These are phyloP conservation scores for Striga hermonthica DNA, from an alignment of 305 asterid genomes.

Conservation along the genomic window DNA sequence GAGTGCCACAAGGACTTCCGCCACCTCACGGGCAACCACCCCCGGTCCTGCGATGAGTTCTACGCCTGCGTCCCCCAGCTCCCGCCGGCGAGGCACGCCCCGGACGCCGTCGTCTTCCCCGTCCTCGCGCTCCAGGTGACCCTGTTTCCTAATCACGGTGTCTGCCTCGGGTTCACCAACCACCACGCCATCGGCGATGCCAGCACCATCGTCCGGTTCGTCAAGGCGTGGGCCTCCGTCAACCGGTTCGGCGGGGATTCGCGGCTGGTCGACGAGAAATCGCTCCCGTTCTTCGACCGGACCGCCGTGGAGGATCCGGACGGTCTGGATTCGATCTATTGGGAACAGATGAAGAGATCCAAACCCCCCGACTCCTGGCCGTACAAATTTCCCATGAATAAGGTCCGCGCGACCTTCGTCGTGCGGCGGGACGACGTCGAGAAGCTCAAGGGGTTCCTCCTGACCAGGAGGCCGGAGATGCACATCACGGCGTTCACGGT, in stretches of 20 bases:
- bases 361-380: slow-evolving; percentile 40
- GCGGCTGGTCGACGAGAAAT: slow-evolving; percentile 40
- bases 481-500: slow-evolving; percentile 48
- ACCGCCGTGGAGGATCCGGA: slow-evolving; percentile 38
- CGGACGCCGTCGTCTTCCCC: slow-evolving; percentile 33
- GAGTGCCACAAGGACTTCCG: slow-evolving; percentile 43
- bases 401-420: slow-evolving; percentile 49
- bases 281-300: slow-evolving; percentile 44
- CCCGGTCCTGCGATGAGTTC: slow-evolving; percentile 46
- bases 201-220: slow-evolving; percentile 46
- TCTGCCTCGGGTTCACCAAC: slow-evolving; percentile 52
- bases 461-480: slow-evolving; percentile 39
- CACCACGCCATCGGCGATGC: slow-evolving; percentile 65
- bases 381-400: slow-evolving; percentile 43
- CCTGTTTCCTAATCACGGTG: slow-evolving; percentile 49
- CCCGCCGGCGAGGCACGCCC: slow-evolving; percentile 31
- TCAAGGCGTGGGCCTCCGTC: slow-evolving; percentile 49
- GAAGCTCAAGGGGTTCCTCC: slow-evolving; percentile 40
- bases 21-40: slow-evolving; percentile 45
- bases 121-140: slow-evolving; percentile 56
- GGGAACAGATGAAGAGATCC: slow-evolving; percentile 41
- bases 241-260: slow-evolving; percentile 39
- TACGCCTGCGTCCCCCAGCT: slow-evolving; percentile 48
- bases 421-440: slow-evolving; percentile 40
- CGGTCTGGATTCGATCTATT: slow-evolving; percentile 40